Evolutionary conservation across 768 basidiomycete species (phyloP).

Genomic region (Fomitopsis pulvina): DNA sequence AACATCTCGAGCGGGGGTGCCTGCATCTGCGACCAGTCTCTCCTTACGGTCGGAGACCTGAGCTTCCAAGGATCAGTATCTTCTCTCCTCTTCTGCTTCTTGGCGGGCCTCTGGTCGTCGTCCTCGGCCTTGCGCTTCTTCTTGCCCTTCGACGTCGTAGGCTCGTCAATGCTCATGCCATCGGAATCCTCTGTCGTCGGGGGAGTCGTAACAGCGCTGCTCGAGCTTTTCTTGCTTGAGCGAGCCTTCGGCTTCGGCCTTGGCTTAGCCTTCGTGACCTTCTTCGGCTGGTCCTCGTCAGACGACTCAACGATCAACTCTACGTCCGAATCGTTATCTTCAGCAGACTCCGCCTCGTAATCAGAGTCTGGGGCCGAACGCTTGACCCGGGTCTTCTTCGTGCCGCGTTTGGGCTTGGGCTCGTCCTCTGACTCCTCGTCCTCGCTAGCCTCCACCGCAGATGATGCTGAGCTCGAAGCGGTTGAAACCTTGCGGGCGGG

Average conservation of each 20-base stretch:
- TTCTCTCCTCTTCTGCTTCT: conserved; percentile 58
- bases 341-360: conserved; percentile 7
- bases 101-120: conserved; percentile 29
- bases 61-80: conserved; percentile 77
- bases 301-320: conserved; percentile 14
- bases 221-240: conserved; percentile 17
- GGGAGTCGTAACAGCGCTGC: conserved; percentile 13
- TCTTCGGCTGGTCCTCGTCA: conserved; percentile 17
- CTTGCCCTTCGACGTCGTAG: conserved; percentile 10
- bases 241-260: conserved; percentile 13
- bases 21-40: conserved; percentile 74
- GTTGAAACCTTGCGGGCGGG: conserved; percentile 18
- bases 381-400: conserved; percentile 9
- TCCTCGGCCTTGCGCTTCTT: conserved; percentile 39
- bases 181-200: conserved; percentile 11
- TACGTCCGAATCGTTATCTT: conserved; percentile 19
- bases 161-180: conserved; percentile 20
- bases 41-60: conserved; percentile 47
- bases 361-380: conserved; percentile 1
- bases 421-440: conserved; percentile 25
- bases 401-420: conserved; percentile 1
- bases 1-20: conserved; percentile 89
- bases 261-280: conserved; percentile 21
- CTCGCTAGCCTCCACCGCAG: conserved; percentile 27
- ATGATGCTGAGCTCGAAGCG: conserved; percentile 26